Evolutionary conservation across 2,329 filamentous ascomycete species (phyloP), one percentile per base, ranked within the genome.

Genomic region (Aspergillus jensenii): DNA sequence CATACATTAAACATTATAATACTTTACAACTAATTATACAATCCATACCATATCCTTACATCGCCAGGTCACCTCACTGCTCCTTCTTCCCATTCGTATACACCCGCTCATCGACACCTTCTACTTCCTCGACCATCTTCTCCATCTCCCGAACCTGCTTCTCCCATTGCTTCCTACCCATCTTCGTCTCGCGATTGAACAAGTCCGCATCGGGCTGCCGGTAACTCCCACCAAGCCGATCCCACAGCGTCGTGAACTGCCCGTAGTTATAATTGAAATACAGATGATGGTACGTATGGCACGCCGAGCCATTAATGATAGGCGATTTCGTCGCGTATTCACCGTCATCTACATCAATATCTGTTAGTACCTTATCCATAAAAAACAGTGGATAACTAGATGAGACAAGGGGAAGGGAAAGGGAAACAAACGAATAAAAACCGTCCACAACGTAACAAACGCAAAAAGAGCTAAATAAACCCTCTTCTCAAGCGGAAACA

Each of bases 401-500:
- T n/a, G n/a, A n/a, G n/a, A n/a, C n/a, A n/a, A n/a, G n/a, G n/a
- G n/a, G n/a, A n/a, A n/a, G n/a, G n/a, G 11, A 12, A 21, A 31
- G 21, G 23, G 9, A 4, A 2, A 67, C 71, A 67, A 43, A 68
- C 67, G 87, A 71, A 97, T 97, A 77, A 97, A 82, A 66, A 97
- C 90, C 39, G 93, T 96, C 93, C 93, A 97, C 76, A 97, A 85
- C 76, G 97, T 96, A 77, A 97, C 90, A 71, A 96, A 95, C 65
- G 89, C 79, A 77, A 97, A 98, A 37, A 96, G 84, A 1, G 81
- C 83, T 47, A 97, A 84, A 69, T 93, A 96, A 12, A 90, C 89
- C 71, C 89, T 85, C 79, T 97, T 97, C 76, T 96, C 91, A 47
- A 97, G 82, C 0, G 93, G 93, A 75, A 97, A 95, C 64, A 97